Base-by-base conservation (phyloP, 495 filamentous ascomycete species). In the Hyaloscypha finlandica region DNA sequence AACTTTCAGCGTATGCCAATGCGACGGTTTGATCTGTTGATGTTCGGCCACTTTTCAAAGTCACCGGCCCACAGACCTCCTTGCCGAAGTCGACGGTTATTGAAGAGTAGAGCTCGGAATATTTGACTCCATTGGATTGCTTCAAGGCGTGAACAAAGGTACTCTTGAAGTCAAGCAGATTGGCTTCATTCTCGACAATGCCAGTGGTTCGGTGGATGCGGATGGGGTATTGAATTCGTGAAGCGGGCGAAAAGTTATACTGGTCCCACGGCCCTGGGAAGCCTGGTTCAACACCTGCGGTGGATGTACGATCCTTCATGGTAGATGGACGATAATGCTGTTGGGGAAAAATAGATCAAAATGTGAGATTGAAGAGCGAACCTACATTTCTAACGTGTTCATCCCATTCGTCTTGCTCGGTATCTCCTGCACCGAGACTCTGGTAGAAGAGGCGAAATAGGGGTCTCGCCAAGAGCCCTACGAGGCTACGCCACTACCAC, bases 221-320 rank as follows among this genome's bases (percentile, higher is more conserved):
- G 30, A 57, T 30, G 8, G 62, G 62, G 14, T 51, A 57, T 8
- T 56, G 32, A 9, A 32, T 64, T 42, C 62, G 11, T 3, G 62
- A 64, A 16, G 4, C n/a, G 1, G 62, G 62, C 12, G 62, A 56
- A 57, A 35, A 35, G 8, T 39, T 64, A 45, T 57, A 58, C 11
- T 29, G 33, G 19, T 64, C 62, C 62, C 62, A 64, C 9, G 53
- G 30, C 5, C 62, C 62, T 20, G 52, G 19, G 19, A 64, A 64
- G 5, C 31, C 45, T 25, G 61, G 30, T 6, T 37, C 12, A 37
- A 37, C 35, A 37, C 35, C 35, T 37, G 6, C 35, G 12, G 35
- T 37, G 6, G 35, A 37, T 12, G 6, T 37, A 12, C 12, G 35
- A 12, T 37, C 8, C 35, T 6, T 12, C 35, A 37, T 37, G 35